phyloP scores from a whole-genome alignment of 129 eudicot species.

The Pulicaria dysenterica region DNA sequence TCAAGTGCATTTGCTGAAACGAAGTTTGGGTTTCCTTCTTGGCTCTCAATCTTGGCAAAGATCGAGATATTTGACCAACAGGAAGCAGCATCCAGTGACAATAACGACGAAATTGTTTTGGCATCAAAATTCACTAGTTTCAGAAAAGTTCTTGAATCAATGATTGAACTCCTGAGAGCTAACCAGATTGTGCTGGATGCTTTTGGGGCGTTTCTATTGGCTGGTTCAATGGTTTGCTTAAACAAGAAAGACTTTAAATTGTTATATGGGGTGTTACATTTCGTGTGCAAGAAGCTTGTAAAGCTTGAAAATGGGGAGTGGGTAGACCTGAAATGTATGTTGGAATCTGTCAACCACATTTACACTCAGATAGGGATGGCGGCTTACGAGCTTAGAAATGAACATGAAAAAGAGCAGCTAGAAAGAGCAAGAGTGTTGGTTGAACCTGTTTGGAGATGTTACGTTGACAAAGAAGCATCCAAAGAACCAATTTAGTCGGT shows the following conservation, averaged over 20 bases:
- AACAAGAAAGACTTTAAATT: slow-evolving; percentile 57
- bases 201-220: slow-evolving; percentile 59
- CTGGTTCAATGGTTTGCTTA: slow-evolving; percentile 44
- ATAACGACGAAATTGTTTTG: slow-evolving; percentile 25
- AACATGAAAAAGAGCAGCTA: slow-evolving; percentile 43
- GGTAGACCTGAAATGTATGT: slow-evolving; percentile 52
- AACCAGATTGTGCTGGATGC: slow-evolving; percentile 67
- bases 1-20: slow-evolving; percentile 37
- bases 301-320: slow-evolving; percentile 43
- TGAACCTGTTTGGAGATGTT: slow-evolving; percentile 66
- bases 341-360: slow-evolving; percentile 43
- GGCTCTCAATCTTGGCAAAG: slow-evolving; percentile 62
- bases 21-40: slow-evolving; percentile 43
- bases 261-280: slow-evolving; percentile 55
- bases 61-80: slow-evolving; percentile 55
- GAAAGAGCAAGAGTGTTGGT: slow-evolving; percentile 59
- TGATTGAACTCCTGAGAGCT: slow-evolving; percentile 51
- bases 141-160: slow-evolving; percentile 49
- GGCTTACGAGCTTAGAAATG: slow-evolving; percentile 39
- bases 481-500: too few relatives aligned
- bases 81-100: slow-evolving; percentile 44
- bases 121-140: slow-evolving; percentile 46
- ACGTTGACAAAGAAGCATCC: slow-evolving; percentile 23
- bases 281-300: slow-evolving; percentile 59
- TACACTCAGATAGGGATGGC: slow-evolving; percentile 52